A percentile compares a stretch with the other conserved stretches of the same genome.
phyloP scores from a whole-genome alignment of 1,139 yeast species.

The Protomyces gravidus region DNA sequence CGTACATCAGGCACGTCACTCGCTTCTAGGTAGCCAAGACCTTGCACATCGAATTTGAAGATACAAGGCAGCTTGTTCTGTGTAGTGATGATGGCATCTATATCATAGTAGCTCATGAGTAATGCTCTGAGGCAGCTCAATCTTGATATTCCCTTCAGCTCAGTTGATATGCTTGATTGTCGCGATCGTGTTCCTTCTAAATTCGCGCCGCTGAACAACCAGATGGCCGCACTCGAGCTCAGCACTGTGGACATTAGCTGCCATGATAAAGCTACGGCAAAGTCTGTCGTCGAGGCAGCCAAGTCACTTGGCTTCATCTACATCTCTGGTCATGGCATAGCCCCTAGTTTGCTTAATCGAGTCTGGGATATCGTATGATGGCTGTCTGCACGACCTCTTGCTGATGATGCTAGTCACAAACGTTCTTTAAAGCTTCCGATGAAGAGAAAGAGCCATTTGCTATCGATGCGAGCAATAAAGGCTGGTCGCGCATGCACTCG shows the following conservation, averaged over 20 bases:
- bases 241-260: constrained; percentile 50
- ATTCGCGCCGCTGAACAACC: too few species aligned
- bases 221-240: constrained; percentile 6
- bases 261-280: constrained; percentile 48
- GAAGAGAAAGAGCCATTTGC: constrained; percentile 55
- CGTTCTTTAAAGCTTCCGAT: not conserved
- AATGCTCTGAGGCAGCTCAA: too few species aligned
- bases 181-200: too few species aligned
- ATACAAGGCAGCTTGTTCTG: constrained; percentile 31
- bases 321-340: constrained; percentile 63
- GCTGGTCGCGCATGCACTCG: constrained; percentile 49
- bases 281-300: constrained; percentile 58
- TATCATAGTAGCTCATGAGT: constrained; percentile 26
- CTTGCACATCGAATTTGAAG: constrained; percentile 30
- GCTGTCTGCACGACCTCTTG: not conserved
- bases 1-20: constrained; percentile 12
- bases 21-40: constrained; percentile 31
- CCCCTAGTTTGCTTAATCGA: constrained; percentile 55
- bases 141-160: too few species aligned
- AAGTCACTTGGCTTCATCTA: constrained; percentile 66
- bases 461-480: constrained; percentile 56
- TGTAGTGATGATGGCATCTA: constrained; percentile 27
- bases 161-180: too few species aligned
- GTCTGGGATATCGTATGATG: constrained; percentile 37
- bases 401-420: constrained; percentile 9